Conservation (phyloP, 1,284 basidiomycete genomes). For the Laetiporus sulphureus region DNA sequence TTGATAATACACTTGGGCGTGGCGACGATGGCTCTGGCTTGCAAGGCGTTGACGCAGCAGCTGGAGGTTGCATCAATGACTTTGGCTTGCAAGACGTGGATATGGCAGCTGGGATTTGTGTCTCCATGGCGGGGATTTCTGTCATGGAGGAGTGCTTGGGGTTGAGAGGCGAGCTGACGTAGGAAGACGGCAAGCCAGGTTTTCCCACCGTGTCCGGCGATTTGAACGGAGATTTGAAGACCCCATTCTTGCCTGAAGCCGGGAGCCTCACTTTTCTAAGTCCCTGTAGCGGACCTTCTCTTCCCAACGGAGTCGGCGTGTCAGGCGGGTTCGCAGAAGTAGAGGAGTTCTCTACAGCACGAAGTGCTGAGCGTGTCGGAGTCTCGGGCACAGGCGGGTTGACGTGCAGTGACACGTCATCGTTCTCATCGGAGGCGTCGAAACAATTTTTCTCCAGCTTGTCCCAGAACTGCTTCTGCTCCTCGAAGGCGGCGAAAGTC, state of each 20-base stretch:
- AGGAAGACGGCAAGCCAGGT: conserved; percentile 7
- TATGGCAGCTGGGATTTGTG: too few relatives aligned
- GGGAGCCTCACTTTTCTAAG: conserved; percentile 5
- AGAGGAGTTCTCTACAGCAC: conserved; percentile 33
- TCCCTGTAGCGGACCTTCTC: too few relatives aligned
- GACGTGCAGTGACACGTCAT: too few relatives aligned
- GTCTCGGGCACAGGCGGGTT: conserved; percentile 19
- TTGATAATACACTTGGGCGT: too few relatives aligned
- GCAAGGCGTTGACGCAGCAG: too few relatives aligned
- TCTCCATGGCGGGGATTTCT: too few relatives aligned
- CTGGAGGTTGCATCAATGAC: too few relatives aligned
- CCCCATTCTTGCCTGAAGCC: conserved; percentile 28
- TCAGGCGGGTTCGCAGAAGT: conserved; percentile 15
- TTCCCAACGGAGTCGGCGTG: conserved; percentile 16
- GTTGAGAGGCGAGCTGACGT: conserved; percentile 28
- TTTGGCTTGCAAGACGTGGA: too few relatives aligned
- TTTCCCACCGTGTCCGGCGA: conserved; percentile 10
- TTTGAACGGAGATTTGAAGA: conserved; percentile 53
- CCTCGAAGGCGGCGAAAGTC: conserved; percentile 52
- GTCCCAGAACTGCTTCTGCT: conserved; percentile 46
- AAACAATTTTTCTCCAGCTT: conserved; percentile 32
- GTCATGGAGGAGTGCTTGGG: too few relatives aligned
- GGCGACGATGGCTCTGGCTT: too few relatives aligned
- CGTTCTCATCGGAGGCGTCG: too few relatives aligned
- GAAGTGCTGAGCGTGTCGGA: conserved; percentile 33